phyloP scores from a whole-genome alignment of 371 early-diverging fungal species.

The Batrachochytrium dendrobatidis region DNA sequence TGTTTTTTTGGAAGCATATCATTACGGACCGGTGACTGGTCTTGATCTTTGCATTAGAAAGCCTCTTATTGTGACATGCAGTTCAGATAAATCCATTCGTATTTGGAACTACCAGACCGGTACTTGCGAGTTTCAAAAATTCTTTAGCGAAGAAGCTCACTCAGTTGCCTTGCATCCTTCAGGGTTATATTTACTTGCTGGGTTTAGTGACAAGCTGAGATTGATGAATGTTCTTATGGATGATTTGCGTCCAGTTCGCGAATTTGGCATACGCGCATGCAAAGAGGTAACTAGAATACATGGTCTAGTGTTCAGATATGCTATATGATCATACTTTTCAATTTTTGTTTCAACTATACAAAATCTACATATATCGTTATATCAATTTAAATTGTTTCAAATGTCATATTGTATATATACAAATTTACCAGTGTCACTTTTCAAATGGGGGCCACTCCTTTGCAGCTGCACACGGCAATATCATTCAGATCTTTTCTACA shows the following conservation, averaged over 20 bases:
- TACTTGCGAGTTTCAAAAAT: conserved; percentile 37
- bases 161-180: conserved; percentile 45
- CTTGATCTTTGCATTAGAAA: conserved; percentile 43
- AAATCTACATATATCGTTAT: not conserved
- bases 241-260: conserved; percentile 42
- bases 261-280: conserved; percentile 42
- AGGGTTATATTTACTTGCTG: conserved; percentile 44
- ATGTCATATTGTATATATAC: conserved; percentile 45
- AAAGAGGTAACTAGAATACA: conserved; percentile 34
- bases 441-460: conserved; percentile 52
- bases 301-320: not conserved
- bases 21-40: conserved; percentile 36
- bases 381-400: conserved; percentile 38
- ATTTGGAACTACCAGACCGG: conserved; percentile 46
- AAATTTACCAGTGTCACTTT: conserved; percentile 40
- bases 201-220: conserved; percentile 47
- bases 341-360: conserved; percentile 13
- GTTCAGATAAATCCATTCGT: conserved; percentile 39
- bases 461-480: conserved; percentile 46
- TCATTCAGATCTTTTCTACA: conserved; percentile 42
- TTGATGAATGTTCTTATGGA: conserved; percentile 46
- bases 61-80: conserved; percentile 42
- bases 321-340: not conserved
- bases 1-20: conserved; percentile 31
- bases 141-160: conserved; percentile 40